These are phyloP conservation scores for Cladosporium cucumerinum DNA, from an alignment of 2,329 filamentous ascomycete genomes.

Conservation along the genomic window DNA sequence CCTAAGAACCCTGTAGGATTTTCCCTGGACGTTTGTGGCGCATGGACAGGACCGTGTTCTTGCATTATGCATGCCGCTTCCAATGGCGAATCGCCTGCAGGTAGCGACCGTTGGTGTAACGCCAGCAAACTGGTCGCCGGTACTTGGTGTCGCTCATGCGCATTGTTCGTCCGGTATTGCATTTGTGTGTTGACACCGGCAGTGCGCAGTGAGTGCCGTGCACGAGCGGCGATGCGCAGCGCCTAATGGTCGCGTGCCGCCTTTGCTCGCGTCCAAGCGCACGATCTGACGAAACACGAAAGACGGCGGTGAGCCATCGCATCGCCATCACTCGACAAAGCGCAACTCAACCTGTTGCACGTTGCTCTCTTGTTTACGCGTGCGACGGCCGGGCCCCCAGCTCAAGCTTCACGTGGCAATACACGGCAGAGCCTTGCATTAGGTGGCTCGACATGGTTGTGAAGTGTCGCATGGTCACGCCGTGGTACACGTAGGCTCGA, in stretches of 20 bases:
- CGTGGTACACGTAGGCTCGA: neutral
- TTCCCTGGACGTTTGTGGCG: neutral
- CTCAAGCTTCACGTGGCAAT: neutral
- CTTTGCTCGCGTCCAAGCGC: neutral
- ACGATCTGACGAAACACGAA: neutral
- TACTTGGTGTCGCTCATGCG: neutral
- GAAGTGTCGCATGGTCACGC: neutral
- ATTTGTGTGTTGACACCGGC: constrained; percentile 1
- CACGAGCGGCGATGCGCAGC: neutral
- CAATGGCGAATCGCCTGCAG: neutral
- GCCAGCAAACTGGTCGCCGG: neutral
- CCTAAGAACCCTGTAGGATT: neutral
- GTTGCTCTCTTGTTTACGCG: neutral
- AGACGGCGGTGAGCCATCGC: neutral
- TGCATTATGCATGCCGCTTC: neutral
- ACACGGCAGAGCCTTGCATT: neutral
- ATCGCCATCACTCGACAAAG: neutral
- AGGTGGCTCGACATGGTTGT: neutral
- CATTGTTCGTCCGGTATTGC: neutral
- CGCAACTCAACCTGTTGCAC: neutral
- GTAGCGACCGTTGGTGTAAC: neutral
- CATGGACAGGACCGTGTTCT: neutral
- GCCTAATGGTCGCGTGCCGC: neutral
- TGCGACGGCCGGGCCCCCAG: neutral
- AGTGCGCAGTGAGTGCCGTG: neutral